phyloP scores from a whole-genome alignment of 176 grass and related monocot species.

The Oryza meridionalis region DNA sequence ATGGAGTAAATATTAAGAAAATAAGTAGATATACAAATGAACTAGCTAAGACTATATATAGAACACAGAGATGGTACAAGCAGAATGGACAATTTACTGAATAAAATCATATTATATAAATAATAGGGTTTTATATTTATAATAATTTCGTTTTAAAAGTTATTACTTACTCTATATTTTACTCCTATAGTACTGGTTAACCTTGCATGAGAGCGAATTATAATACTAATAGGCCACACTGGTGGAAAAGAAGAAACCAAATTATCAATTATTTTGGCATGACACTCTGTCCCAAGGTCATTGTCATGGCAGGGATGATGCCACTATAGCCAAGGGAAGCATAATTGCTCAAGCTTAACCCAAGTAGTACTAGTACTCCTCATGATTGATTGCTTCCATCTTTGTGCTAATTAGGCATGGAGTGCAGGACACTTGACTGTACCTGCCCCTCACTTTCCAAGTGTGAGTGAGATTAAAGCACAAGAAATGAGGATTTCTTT shows the following conservation, averaged over 20 bases:
- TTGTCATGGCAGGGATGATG: not conserved
- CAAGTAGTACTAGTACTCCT: not conserved
- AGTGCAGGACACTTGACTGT: not conserved
- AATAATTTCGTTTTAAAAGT: too few species aligned
- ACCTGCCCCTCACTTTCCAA: not conserved
- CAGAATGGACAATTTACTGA: too few species aligned
- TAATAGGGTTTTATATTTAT: too few species aligned
- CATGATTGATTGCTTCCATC: constrained; percentile 15
- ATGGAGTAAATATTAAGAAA: too few species aligned
- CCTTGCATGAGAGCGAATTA: not conserved
- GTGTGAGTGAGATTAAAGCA: not conserved
- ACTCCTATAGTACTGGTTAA: not conserved
- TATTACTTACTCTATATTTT: too few species aligned
- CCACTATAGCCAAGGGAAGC: not conserved
- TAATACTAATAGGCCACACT: not conserved
- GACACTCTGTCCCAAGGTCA: constrained; percentile 17
- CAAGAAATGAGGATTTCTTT: not conserved
- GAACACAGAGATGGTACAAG: too few species aligned
- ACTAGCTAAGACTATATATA: too few species aligned
- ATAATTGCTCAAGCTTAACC: constrained; percentile 7
- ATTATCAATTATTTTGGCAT: not conserved
- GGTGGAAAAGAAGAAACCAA: not conserved
- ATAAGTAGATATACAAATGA: too few species aligned
- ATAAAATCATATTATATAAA: too few species aligned
- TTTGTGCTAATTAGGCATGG: not conserved